Conservation (phyloP, 139 green algal genomes). For the Yamagishiella unicocca region DNA sequence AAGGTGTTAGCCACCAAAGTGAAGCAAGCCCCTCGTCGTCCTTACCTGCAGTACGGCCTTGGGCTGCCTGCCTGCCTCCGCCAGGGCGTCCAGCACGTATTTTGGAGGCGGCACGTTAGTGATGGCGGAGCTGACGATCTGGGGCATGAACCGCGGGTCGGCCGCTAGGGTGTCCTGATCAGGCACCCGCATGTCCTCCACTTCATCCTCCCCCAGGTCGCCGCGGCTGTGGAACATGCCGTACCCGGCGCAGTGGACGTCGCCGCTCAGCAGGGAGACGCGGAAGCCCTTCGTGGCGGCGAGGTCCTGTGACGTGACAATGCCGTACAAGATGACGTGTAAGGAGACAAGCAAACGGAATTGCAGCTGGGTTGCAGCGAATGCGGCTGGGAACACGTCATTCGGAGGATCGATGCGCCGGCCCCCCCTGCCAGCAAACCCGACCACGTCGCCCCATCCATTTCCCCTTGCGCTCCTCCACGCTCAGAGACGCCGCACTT, state of each 20-base stretch:
- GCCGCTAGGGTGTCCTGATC: not conserved
- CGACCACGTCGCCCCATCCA: too few species aligned
- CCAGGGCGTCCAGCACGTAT: slow-evolving; percentile 49
- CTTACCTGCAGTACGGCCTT: not conserved
- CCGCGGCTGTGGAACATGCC: slow-evolving; percentile 19
- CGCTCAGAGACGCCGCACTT: too few species aligned
- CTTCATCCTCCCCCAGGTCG: not conserved
- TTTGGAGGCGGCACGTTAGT: slow-evolving; percentile 59
- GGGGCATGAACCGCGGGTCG: slow-evolving; percentile 40
- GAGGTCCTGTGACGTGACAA: slow-evolving; percentile 19
- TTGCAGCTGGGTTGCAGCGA: too few species aligned
- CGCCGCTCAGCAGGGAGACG: slow-evolving; percentile 44
- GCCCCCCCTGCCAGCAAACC: too few species aligned
- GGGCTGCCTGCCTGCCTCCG: not conserved
- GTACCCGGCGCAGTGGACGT: slow-evolving; percentile 50
- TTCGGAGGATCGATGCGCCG: too few species aligned
- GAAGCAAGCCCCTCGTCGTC: too few species aligned
- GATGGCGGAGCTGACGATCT: slow-evolving; percentile 67
- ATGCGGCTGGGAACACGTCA: too few species aligned
- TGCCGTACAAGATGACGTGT: too few species aligned
- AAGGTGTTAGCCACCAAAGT: too few species aligned
- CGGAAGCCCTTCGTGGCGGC: not conserved
- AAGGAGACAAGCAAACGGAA: too few species aligned
- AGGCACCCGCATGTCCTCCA: not conserved
- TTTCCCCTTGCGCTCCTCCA: too few species aligned